Conservation (phyloP, 208 protist genomes). For the Trypanosoma avium region DNA sequence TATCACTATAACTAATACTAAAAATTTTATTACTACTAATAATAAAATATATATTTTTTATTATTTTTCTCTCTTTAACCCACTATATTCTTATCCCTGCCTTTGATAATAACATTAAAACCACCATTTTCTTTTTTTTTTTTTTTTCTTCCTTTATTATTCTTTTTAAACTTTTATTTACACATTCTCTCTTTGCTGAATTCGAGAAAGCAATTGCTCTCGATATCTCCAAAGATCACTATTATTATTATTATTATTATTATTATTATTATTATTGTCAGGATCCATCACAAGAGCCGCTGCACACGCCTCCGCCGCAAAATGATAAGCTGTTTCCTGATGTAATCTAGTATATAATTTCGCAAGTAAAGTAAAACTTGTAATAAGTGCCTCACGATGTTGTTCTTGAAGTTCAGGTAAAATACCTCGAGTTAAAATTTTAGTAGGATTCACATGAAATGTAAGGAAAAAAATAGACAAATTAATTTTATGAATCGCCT, state of each 20-base stretch:
- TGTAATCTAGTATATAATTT: conserved; percentile 4
- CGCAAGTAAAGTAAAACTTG: conserved; percentile 4
- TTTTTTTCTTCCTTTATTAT: not conserved
- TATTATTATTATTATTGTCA: not conserved
- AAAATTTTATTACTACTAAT: too few species aligned
- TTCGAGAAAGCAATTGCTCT: not conserved
- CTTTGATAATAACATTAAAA: not conserved
- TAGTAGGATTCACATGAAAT: conserved; percentile 33
- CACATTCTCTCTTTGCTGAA: not conserved
- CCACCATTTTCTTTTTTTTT: not conserved
- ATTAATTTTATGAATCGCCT: conserved; percentile 51
- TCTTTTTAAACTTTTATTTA: not conserved
- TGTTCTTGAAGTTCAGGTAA: not conserved
- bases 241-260: not conserved
- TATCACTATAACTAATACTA: too few species aligned
- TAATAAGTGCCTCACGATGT: not conserved
- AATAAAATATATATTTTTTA: too few species aligned
- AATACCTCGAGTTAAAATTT: conserved; percentile 14
- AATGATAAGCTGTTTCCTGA: not conserved
- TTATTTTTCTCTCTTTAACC: not conserved
- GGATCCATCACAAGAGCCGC: conserved; percentile 24
- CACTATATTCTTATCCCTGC: not conserved
- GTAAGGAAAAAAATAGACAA: conserved; percentile 42
- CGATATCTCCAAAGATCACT: not conserved
- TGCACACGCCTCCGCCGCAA: conserved; percentile 6